These are phyloP conservation scores for Epichloe hybrida DNA, from an alignment of 2,329 filamentous ascomycete species.

Conservation along the genomic window DNA sequence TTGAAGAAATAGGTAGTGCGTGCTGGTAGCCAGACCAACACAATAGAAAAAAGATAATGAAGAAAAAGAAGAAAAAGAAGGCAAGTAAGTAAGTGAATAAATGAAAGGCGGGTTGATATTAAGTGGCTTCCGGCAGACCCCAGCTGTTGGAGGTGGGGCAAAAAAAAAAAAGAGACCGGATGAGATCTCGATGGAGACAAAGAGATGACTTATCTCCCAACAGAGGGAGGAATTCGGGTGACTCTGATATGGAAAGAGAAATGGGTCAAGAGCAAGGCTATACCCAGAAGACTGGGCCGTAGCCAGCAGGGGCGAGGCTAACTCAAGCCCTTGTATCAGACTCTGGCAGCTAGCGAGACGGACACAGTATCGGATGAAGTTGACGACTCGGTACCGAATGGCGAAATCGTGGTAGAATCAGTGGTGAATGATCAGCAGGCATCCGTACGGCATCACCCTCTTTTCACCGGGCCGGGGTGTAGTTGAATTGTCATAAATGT, in stretches of 20 bases:
- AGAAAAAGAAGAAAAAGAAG: constrained; percentile 23
- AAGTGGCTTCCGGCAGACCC: constrained; percentile 6
- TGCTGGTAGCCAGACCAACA: constrained; percentile 42
- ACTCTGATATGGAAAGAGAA: constrained; percentile 9
- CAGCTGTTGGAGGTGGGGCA: constrained; percentile 3
- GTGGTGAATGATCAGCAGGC: constrained; percentile 28
- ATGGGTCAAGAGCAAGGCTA: constrained; percentile 3
- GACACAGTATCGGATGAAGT: constrained; percentile 18
- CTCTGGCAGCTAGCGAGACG: neutral
- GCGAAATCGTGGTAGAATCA: constrained; percentile 10
- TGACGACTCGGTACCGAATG: constrained; percentile 21
- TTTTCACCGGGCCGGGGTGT: constrained; percentile 9
- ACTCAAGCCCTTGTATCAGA: constrained; percentile 9
- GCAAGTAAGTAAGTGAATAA: constrained; percentile 20
- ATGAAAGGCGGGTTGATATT: constrained; percentile 28
- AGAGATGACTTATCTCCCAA: constrained; percentile 8
- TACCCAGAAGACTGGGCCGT: constrained; percentile 6
- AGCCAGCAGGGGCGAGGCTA: constrained; percentile 6
- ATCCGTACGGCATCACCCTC: constrained; percentile 37
- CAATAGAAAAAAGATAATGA: constrained; percentile 12
- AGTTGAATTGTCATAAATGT: neutral
- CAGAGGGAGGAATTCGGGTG: neutral
- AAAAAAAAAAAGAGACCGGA: constrained; percentile 6
- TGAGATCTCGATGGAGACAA: constrained; percentile 5
- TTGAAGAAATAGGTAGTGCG: constrained; percentile 11